Percentiles rank a stretch among this genome's conserved stretches.
Evolutionary conservation across 2,329 filamentous ascomycete species (phyloP).

Genomic region (Aspergillus clavatus): DNA sequence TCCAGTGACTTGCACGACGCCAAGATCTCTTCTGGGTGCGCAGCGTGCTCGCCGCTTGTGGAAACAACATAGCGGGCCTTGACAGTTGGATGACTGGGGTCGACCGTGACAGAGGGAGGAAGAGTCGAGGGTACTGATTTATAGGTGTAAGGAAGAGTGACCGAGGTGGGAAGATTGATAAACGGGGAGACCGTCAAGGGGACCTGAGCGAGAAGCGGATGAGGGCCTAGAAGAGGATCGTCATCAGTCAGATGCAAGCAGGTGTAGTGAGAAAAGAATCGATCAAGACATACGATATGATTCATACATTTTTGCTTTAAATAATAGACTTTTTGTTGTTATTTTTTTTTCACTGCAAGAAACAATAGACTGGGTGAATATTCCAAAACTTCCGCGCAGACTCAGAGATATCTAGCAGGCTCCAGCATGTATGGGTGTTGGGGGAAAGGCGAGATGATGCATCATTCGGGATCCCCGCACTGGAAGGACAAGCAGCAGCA

Average conservation of each 20-base stretch:
- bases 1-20: conserved; percentile 74
- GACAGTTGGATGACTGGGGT: conserved; percentile 39
- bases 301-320: conserved; percentile 40
- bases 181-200: conserved; percentile 93
- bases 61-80: conserved; percentile 72
- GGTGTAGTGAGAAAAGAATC: not conserved
- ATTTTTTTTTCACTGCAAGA: too few relatives aligned
- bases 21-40: conserved; percentile 81
- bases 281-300: conserved; percentile 36
- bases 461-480: not conserved
- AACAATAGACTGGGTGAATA: too few relatives aligned
- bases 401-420: too few relatives aligned
- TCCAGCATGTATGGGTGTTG: not conserved
- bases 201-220: conserved; percentile 85
- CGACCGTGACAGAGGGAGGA: conserved; percentile 63
- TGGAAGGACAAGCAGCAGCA: not conserved
- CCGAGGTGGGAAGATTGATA: conserved; percentile 80
- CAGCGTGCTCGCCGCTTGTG: conserved; percentile 70
- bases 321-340: too few relatives aligned
- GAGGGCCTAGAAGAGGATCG: conserved; percentile 54
- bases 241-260: not conserved
- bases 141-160: conserved; percentile 93
- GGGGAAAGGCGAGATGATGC: not conserved
- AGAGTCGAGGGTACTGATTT: conserved; percentile 82
- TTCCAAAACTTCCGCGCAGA: too few relatives aligned